Base-by-base conservation (phyloP, 108 stramenopile species). In the Cyclotella baltica region DNA sequence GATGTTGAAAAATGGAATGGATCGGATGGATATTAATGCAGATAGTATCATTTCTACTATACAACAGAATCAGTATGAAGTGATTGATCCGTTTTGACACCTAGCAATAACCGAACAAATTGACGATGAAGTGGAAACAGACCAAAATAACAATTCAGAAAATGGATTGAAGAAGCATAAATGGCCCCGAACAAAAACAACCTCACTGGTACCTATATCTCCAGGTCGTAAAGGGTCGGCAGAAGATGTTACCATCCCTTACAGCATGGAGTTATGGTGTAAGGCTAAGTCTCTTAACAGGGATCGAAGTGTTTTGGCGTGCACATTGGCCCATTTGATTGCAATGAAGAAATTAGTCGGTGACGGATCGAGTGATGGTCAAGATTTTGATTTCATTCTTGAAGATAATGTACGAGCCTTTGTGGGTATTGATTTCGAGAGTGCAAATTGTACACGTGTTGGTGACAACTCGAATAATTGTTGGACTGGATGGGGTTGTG, bases 361-460 rank as follows among this genome's bases (percentile, higher is more conserved):
- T 35, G 62, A 36, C 15, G 50, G 40, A 18, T 27, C 33, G 1
- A 57, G 59, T 29, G 62, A 75, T 19, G 59, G 56, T 20, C 8
- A 57, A 16, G 73, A 63, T 27, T 91, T 89, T 67, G 95, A 96
- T 86, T 76, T 96, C 38, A 89, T 96, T 40, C 66, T 96, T 55
- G 95, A 96, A 77, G 95, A 96, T 77, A 96, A 96, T 77, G 89
- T 94, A 1, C 71, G 94, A 48, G 84, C 82, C 13, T 83, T 83
- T 67, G 72, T 83, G 19, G 80, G 81, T 46, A 33, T 6, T 31
- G 48, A 51, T 33, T 38, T 81, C 0, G 67, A 67, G 36, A 36
- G 31, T 43, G 37, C 16, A 28, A 37, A 59, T 43, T 19, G 23
- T n/a, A 37, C 23, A 11, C 23, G 50, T 0, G 43, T 29, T 56